Conservation (phyloP, 345 rosid species). For the Garcia nutans region DNA sequence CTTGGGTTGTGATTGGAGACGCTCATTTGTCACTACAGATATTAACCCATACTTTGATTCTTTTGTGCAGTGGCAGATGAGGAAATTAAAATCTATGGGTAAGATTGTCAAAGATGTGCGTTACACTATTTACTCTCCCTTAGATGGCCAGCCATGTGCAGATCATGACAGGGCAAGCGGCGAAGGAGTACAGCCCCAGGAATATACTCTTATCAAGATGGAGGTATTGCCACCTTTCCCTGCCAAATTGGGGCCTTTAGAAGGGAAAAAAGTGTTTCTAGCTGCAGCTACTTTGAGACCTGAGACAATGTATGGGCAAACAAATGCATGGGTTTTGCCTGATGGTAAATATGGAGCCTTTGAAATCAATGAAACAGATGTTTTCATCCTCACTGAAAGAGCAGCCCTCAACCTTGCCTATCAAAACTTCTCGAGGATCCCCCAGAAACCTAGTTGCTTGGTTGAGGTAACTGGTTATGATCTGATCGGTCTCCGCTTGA, state of each 20-base stretch:
- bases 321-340: constrained; percentile 95
- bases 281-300: constrained; percentile 95
- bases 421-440: constrained; percentile 69
- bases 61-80: constrained; percentile 92
- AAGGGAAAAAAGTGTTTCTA: constrained; percentile 73
- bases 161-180: constrained; percentile 95
- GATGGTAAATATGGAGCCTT: constrained; percentile 94
- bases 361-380: constrained; percentile 77
- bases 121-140: constrained; percentile 80
- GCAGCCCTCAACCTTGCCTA: constrained; percentile 89
- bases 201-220: constrained; percentile 87
- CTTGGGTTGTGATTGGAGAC: constrained; percentile 91
- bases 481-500: constrained; percentile 79
- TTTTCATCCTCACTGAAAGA: constrained; percentile 66
- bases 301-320: constrained; percentile 96
- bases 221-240: constrained; percentile 74
- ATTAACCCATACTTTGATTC: constrained; percentile 72
- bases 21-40: constrained; percentile 85
- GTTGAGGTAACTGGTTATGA: constrained; percentile 79
- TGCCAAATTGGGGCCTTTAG: constrained; percentile 53
- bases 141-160: constrained; percentile 95
- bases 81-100: constrained; percentile 81
- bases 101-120: constrained; percentile 81
- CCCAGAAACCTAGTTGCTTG: constrained; percentile 75
- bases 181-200: constrained; percentile 97